Conservation (phyloP, 106 monocot genomes). For the Hemerocallis citrina region DNA sequence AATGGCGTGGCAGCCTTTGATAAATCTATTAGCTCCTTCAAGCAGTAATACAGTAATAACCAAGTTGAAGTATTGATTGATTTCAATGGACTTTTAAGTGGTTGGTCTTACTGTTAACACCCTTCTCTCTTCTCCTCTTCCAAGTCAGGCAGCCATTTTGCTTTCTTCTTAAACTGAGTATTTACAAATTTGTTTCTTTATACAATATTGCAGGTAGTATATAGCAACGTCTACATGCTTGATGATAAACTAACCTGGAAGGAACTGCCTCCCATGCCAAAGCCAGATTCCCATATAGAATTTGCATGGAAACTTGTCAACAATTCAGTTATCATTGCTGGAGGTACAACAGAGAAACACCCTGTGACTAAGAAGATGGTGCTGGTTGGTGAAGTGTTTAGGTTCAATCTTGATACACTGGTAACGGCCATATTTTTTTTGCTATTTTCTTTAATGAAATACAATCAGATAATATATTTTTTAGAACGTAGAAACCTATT, state of each 20-base stretch:
- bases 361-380: conserved; percentile 90
- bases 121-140: background rate
- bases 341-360: conserved; percentile 86
- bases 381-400: conserved; percentile 83
- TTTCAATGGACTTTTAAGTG: no score
- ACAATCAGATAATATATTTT: background rate
- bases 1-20: no score
- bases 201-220: conserved; percentile 57
- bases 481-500: no score
- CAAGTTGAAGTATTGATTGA: no score
- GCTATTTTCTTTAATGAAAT: background rate
- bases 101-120: no score
- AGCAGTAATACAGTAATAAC: no score
- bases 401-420: conserved; percentile 42
- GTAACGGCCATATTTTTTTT: conserved; percentile 1
- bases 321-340: conserved; percentile 80
- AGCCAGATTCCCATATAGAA: conserved; percentile 94
- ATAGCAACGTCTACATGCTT: conserved; percentile 82
- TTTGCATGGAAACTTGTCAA: conserved; percentile 89
- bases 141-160: no score
- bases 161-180: background rate
- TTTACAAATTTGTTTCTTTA: background rate
- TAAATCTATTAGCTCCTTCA: no score
- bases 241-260: conserved; percentile 61
- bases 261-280: conserved; percentile 82